A percentile compares a stretch with the other conserved stretches of the same genome.
phyloP scores from a whole-genome alignment of 192 early-diverging fungal genomes.

The Nowakowskiella sp. region DNA sequence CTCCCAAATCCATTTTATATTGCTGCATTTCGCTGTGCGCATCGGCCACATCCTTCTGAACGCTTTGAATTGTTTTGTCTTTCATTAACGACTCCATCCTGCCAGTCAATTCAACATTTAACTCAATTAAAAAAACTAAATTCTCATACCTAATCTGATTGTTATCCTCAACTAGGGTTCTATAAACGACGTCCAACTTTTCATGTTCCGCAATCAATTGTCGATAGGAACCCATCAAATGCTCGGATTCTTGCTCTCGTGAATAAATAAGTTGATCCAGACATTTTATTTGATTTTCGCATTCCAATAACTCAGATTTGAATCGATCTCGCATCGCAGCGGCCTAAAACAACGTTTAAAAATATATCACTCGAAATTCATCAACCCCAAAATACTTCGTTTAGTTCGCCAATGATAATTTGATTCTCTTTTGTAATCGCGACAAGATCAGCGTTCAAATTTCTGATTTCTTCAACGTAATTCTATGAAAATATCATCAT shows the following conservation, averaged over 20 bases:
- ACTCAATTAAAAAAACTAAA: slow-evolving; percentile 1
- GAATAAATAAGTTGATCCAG: slow-evolving; percentile 36
- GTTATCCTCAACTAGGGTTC: slow-evolving; percentile 18
- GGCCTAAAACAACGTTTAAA: slow-evolving; percentile 2
- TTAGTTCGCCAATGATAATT: slow-evolving; percentile 27
- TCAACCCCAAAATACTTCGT: slow-evolving; percentile 1
- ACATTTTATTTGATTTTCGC: slow-evolving; percentile 33
- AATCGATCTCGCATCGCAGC: slow-evolving; percentile 24
- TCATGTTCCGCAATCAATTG: slow-evolving; percentile 42
- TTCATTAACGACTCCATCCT: slow-evolving; percentile 45
- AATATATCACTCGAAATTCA: slow-evolving; percentile 2
- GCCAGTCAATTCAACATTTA: slow-evolving; percentile 2
- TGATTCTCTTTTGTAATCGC: slow-evolving; percentile 42
- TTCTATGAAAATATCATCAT: no score
- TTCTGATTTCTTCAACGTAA: slow-evolving; percentile 11
- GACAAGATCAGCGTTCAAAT: slow-evolving; percentile 30
- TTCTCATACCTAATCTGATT: slow-evolving; percentile 20
- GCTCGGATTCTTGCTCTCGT: slow-evolving; percentile 41
- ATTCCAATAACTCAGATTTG: slow-evolving; percentile 27
- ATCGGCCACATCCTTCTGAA: slow-evolving; percentile 34
- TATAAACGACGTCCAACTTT: slow-evolving; percentile 12
- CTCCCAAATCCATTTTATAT: slow-evolving; percentile 32
- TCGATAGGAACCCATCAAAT: slow-evolving; percentile 33
- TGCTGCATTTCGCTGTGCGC: slow-evolving; percentile 17
- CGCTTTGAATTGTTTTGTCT: slow-evolving; percentile 36